Conservation (phyloP, 2,329 filamentous ascomycete species). For the Phaeoacremonium minimum region DNA sequence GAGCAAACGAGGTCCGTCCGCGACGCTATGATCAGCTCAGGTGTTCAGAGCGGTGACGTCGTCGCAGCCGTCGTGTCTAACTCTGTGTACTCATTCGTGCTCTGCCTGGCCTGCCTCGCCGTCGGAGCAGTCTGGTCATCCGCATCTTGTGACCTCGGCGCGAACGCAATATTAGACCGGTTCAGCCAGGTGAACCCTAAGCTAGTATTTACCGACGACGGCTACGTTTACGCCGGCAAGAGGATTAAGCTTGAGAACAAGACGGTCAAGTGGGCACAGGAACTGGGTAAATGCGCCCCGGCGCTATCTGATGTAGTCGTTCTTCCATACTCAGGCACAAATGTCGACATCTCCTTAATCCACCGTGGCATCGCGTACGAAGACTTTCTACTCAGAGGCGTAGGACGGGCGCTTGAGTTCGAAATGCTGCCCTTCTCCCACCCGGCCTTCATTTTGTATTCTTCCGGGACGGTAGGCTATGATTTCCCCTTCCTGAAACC, state of each 20-base stretch:
- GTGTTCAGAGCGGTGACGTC: slow-evolving; percentile 1
- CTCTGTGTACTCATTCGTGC: slow-evolving; percentile 6
- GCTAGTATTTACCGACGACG: slow-evolving; percentile 7
- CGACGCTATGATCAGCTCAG: background rate
- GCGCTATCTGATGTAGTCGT: slow-evolving; percentile 5
- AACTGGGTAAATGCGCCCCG: background rate
- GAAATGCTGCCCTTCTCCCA: slow-evolving; percentile 2
- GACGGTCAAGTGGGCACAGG: slow-evolving; percentile 3
- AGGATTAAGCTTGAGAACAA: background rate
- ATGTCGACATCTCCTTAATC: background rate
- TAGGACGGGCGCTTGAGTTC: background rate
- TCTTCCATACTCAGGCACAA: background rate
- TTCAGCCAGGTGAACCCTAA: slow-evolving; percentile 8
- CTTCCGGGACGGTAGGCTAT: slow-evolving; percentile 6
- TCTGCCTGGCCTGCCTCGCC: slow-evolving; percentile 6
- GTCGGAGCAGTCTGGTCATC: slow-evolving; percentile 11
- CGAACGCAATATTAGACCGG: slow-evolving; percentile 9
- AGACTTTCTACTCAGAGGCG: slow-evolving; percentile 1
- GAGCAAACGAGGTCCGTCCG: background rate
- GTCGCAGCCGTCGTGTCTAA: slow-evolving; percentile 10
- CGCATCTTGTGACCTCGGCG: slow-evolving; percentile 9
- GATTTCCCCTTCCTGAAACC: background rate
- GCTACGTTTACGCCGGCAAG: slow-evolving; percentile 7
- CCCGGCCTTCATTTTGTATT: slow-evolving; percentile 7
- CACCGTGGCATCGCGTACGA: slow-evolving; percentile 3